phyloP scores from a whole-genome alignment of 371 early-diverging fungal genomes.

The Mortierella sp. region DNA sequence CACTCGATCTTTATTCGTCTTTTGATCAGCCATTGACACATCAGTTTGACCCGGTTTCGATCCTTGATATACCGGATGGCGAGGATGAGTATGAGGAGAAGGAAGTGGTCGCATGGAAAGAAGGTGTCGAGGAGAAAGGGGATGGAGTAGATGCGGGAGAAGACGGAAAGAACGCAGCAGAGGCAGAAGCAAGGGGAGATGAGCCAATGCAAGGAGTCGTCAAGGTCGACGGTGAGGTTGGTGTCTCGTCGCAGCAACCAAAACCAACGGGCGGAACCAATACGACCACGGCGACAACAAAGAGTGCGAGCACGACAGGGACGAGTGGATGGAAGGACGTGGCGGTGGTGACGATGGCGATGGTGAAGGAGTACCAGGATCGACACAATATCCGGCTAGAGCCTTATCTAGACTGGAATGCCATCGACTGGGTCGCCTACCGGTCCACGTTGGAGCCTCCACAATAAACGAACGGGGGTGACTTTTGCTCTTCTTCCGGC shows the following conservation, averaged over 20 bases:
- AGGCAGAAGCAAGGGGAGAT: neutral
- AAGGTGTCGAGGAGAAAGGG: neutral
- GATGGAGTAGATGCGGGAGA: too few species aligned
- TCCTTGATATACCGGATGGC: constrained; percentile 36
- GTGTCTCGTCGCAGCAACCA: too few species aligned
- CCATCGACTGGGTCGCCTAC: constrained; percentile 49
- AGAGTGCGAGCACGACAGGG: neutral
- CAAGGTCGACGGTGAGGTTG: neutral
- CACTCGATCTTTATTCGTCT: neutral
- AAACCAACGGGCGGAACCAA: too few species aligned
- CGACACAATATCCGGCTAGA: constrained; percentile 45
- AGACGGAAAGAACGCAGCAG: neutral
- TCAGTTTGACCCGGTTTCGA: constrained; percentile 27
- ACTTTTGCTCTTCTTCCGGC: neutral
- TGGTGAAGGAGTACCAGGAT: constrained; percentile 49
- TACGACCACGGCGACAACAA: too few species aligned
- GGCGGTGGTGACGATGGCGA: constrained; percentile 48
- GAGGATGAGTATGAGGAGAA: constrained; percentile 20
- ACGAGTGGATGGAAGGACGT: constrained; percentile 20
- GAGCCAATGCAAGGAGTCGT: neutral
- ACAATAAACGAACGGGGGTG: neutral
- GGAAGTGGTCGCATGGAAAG: neutral
- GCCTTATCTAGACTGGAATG: constrained; percentile 39
- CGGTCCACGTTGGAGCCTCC: constrained; percentile 22
- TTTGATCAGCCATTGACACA: constrained; percentile 10